Evolutionary conservation across 768 basidiomycete genomes (phyloP), one percentile per base, ranked within the genome.

Genomic region (Pulveroboletus sp.): DNA sequence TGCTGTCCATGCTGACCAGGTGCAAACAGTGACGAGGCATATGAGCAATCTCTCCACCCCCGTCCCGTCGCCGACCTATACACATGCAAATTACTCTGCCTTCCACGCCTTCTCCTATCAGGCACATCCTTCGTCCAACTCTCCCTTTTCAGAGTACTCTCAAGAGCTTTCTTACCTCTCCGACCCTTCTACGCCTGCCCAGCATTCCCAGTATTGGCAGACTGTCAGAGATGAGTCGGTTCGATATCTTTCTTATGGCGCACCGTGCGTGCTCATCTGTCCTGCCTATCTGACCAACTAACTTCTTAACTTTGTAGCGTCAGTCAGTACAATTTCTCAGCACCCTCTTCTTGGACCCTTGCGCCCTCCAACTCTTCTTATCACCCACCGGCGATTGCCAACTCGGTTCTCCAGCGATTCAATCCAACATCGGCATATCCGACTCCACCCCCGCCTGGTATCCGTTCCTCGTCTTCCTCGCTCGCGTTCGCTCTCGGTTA

Each of bases 401-500:
- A 81, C 49, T 79, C 84, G 3, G 59, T 90, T 21, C 75, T 88
- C 46, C 84, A 84, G 49, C 78, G 79, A 13, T 76, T 79, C 30
- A 66, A 74, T 4, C 82, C 86, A n/a, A 74, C 74, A 15, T 71
- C 75, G 4, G 76, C 80, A 2, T 89, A 89, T 68, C 86, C 86
- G 3, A 86, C 86, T 2, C 84, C 83, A 21, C 83, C 86, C 1
- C 74, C 76, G 15, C 83, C 84, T 1, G 76, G 76, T 11, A 80
- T 86, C 36, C 77, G 71, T 33, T 72, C 76, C n/a, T 79, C 77
- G 1, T 85, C 86, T 1, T 89, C 87, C 14, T 89, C 88, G 11
- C 78, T 89, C 49, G 87, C 88, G 5, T 76, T 75, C 63, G 89
- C 89, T 4, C 76, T 91, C 21, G 86, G 84, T 6, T 67, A 72